Conservation (phyloP, 2,329 filamentous ascomycete species). For the Exophiala calicioides region DNA sequence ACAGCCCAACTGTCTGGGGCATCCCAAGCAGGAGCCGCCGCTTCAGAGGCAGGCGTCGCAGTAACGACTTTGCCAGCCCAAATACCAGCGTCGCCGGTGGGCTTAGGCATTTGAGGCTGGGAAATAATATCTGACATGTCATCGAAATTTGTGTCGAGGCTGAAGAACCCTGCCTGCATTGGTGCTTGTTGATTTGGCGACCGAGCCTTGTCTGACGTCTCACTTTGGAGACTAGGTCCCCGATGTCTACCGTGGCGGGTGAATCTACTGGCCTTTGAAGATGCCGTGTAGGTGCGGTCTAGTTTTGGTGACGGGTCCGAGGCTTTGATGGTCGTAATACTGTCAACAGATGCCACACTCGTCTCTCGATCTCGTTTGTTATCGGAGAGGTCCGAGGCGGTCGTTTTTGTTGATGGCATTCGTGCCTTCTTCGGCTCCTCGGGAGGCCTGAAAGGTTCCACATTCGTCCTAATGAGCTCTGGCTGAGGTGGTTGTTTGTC, state of each 20-base stretch:
- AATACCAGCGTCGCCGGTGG: slow-evolving; percentile 54
- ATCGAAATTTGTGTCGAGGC: slow-evolving; percentile 81
- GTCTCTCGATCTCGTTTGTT: slow-evolving; percentile 33
- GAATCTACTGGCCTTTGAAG: slow-evolving; percentile 29
- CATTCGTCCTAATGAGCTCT: slow-evolving; percentile 26
- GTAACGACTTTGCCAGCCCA: slow-evolving; percentile 36
- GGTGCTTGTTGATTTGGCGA: slow-evolving; percentile 40
- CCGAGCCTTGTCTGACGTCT: slow-evolving; percentile 56
- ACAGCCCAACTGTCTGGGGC: slow-evolving; percentile 97
- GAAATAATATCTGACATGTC: slow-evolving; percentile 91
- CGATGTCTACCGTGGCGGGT: slow-evolving; percentile 22
- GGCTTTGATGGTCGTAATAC: slow-evolving; percentile 34
- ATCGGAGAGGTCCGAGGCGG: slow-evolving; percentile 12
- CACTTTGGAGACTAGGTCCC: slow-evolving; percentile 33
- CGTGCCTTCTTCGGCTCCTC: slow-evolving; percentile 26
- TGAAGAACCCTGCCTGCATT: slow-evolving; percentile 63
- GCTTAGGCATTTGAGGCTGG: slow-evolving; percentile 64
- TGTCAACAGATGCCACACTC: slow-evolving; percentile 36
- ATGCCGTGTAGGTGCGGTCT: slow-evolving; percentile 28
- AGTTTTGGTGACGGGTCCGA: slow-evolving; percentile 29
- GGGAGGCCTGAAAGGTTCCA: slow-evolving; percentile 26
- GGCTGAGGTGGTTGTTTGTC: slow-evolving; percentile 39
- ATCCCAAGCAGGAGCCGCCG: slow-evolving; percentile 70
- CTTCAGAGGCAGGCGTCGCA: slow-evolving; percentile 36
- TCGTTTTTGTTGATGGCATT: slow-evolving; percentile 21